Percentiles rank a stretch among this genome's conserved stretches.
These are phyloP conservation scores for Hysterium pulicare DNA, from an alignment of 2,329 filamentous ascomycete genomes.

Conservation along the genomic window DNA sequence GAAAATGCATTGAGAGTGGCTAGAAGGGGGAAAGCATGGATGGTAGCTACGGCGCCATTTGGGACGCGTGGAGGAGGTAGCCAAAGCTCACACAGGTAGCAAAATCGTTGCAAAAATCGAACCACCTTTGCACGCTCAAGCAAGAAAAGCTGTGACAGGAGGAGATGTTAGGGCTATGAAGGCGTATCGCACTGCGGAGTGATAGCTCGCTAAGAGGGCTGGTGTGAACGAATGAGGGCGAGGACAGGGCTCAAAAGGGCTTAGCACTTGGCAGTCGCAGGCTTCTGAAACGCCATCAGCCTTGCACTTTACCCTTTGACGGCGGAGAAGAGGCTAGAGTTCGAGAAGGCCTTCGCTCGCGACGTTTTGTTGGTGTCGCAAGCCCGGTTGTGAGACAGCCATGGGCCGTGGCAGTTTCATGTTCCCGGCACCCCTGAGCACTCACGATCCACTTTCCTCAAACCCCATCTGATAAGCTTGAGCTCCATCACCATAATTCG, in stretches of 20 bases:
- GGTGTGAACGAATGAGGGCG: conserved; percentile 22
- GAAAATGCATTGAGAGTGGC: conserved; percentile 20
- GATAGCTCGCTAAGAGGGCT: conserved; percentile 16
- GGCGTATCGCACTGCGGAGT: conserved; percentile 25
- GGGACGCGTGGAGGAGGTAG: conserved; percentile 27
- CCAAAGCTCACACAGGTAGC: conserved; percentile 25
- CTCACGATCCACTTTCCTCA: conserved; percentile 5
- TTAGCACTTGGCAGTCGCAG: conserved; percentile 11
- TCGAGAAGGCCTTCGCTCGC: conserved; percentile 7
- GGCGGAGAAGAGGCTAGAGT: conserved; percentile 11
- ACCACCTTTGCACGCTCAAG: conserved; percentile 27
- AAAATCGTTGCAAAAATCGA: conserved; percentile 32
- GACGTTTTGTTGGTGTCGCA: conserved; percentile 30
- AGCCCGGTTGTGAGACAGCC: conserved; percentile 17
- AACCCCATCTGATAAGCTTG: neutral
- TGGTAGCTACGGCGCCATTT: conserved; percentile 26
- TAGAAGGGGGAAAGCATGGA: conserved; percentile 18
- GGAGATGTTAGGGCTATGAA: conserved; percentile 21
- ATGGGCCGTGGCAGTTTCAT: neutral
- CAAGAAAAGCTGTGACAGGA: conserved; percentile 29
- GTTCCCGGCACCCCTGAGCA: neutral
- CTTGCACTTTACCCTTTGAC: conserved; percentile 21
- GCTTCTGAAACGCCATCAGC: conserved; percentile 28
- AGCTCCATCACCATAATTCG: no score
- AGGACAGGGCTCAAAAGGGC: conserved; percentile 12